phyloP scores from a whole-genome alignment of 495 filamentous ascomycete species.

The Aspergillus campestris region DNA sequence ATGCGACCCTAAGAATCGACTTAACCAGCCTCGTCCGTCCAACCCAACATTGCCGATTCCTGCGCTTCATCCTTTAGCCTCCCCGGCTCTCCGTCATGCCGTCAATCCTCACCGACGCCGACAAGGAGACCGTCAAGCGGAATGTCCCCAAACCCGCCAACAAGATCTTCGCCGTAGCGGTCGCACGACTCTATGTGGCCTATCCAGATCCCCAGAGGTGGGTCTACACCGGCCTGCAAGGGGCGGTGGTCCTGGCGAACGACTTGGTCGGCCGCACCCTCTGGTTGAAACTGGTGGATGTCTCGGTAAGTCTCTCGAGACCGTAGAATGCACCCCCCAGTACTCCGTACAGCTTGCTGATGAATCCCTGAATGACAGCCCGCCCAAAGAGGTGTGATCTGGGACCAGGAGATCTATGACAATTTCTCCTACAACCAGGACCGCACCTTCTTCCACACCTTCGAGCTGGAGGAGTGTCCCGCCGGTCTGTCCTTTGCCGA shows the following conservation, averaged over 20 bases:
- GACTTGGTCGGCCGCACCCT: constrained; percentile 91
- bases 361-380: constrained; percentile 43
- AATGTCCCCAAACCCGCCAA: constrained; percentile 84
- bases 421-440: constrained; percentile 92
- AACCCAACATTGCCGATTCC: constrained; percentile 2
- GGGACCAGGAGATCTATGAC: constrained; percentile 98
- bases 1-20: constrained; percentile 20
- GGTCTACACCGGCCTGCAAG: constrained; percentile 90
- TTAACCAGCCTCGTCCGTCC: constrained; percentile 8
- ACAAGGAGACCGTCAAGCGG: constrained; percentile 89
- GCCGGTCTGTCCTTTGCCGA: constrained; percentile 87
- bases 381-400: constrained; percentile 79
- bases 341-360: constrained; percentile 8
- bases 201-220: constrained; percentile 81
- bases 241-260: constrained; percentile 87
- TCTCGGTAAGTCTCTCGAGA: constrained; percentile 59
- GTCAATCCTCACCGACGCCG: constrained; percentile 78
- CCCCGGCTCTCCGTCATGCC: constrained; percentile 52
- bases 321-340: not conserved
- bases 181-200: constrained; percentile 89
- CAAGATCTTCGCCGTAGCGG: constrained; percentile 90
- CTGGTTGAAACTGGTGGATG: constrained; percentile 95
- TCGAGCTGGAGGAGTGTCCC: constrained; percentile 85
- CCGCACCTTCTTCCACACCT: constrained; percentile 92
- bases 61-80: not conserved